Conservation (phyloP, 352 stramenopile genomes). For the Plasmopara muralis region DNA sequence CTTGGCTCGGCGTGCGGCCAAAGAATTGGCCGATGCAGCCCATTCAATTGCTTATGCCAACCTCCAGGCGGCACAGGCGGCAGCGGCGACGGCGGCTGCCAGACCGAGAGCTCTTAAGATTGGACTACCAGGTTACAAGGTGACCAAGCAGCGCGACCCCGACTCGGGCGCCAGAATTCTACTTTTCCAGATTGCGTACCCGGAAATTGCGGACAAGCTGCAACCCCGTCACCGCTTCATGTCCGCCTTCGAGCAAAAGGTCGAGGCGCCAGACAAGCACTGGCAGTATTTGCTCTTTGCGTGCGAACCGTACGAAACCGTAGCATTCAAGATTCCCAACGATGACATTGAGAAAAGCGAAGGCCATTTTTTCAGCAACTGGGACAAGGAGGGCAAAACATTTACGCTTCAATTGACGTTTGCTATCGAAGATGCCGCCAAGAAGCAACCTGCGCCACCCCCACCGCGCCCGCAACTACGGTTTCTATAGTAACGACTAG, state of each 20-base stretch:
- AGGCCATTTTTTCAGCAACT: conserved; percentile 96
- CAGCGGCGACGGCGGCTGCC: conserved; percentile 29
- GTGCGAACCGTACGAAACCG: conserved; percentile 98
- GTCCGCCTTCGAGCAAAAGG: conserved; percentile 98
- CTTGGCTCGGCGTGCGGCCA: conserved; percentile 86
- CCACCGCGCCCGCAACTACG: conserved; percentile 46
- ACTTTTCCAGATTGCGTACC: conserved; percentile 95
- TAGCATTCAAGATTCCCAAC: conserved; percentile 99
- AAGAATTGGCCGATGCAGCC: conserved; percentile 62
- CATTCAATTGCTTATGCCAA: conserved; percentile 39
- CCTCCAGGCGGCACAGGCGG: conserved; percentile 35
- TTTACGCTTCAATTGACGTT: conserved; percentile 91
- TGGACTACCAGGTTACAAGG: conserved; percentile 95
- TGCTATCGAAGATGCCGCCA: conserved; percentile 21
- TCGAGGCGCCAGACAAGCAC: conserved; percentile 94
- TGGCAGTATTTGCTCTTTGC: conserved; percentile 97
- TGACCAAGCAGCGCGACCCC: conserved; percentile 92
- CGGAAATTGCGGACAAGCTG: conserved; percentile 89
- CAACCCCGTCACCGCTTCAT: conserved; percentile 99
- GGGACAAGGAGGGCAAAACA: conserved; percentile 93
- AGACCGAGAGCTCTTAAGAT: conserved; percentile 88
- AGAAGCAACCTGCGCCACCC: conserved; percentile 42
- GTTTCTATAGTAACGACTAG: conserved; percentile 19
- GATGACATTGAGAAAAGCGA: conserved; percentile 92
- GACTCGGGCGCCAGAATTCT: conserved; percentile 80